A percentile compares a stretch with the other conserved stretches of the same genome.
Evolutionary conservation across 2,329 filamentous ascomycete genomes (phyloP).

Genomic region (Ustulina deusta): DNA sequence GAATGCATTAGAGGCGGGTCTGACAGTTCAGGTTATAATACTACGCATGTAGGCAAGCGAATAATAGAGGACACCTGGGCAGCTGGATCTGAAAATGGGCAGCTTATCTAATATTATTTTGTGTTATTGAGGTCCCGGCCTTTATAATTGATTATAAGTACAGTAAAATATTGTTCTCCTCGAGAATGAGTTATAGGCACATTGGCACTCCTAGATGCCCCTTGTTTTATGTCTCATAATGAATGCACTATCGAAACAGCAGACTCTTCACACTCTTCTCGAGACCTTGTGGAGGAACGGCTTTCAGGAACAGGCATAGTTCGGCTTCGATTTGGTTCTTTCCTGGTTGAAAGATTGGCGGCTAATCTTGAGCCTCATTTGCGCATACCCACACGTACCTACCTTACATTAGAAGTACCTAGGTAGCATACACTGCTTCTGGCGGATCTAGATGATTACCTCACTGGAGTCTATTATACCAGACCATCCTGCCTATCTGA

Average conservation of each 20-base stretch:
- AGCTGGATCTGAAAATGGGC: no score
- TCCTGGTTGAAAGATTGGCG: slow-evolving; percentile 24
- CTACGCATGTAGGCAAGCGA: neutral
- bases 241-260: neutral
- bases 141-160: no score
- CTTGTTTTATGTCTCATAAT: neutral
- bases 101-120: no score
- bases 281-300: neutral
- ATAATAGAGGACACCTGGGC: no score
- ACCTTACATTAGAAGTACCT: neutral
- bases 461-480: no score
- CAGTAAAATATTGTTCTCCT: no score
- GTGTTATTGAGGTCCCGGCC: no score
- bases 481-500: neutral
- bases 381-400: neutral
- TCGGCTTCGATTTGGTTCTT: neutral
- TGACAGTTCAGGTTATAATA: neutral
- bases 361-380: slow-evolving; percentile 21
- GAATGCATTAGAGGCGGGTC: neutral
- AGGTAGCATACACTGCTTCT: no score
- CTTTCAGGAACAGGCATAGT: slow-evolving; percentile 38
- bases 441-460: neutral
- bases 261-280: neutral
- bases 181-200: no score
- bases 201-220: no score